Evolutionary conservation across 164 flowering plant species (phyloP).

Genomic region (Cinnamomum chago): DNA sequence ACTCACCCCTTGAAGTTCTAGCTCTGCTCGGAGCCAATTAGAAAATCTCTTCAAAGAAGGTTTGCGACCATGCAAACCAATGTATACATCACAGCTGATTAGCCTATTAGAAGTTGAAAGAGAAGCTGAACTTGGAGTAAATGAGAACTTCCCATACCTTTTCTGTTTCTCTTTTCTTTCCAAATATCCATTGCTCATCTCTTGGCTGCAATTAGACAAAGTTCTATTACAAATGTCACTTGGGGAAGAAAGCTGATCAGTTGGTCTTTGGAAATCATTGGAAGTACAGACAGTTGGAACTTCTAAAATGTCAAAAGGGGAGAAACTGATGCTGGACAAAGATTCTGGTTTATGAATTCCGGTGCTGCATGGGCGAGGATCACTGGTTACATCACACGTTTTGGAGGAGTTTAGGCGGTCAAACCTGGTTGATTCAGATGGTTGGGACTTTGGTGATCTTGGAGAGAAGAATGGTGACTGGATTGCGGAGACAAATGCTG

Average conservation of each 20-base stretch:
- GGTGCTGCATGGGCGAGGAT: conserved; percentile 23
- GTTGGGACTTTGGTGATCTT: conserved; percentile 51
- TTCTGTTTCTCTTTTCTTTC: conserved; percentile 37
- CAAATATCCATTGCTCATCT: conserved; percentile 27
- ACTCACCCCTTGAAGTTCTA: conserved; percentile 82
- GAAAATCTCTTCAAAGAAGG: conserved; percentile 68
- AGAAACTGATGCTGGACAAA: conserved; percentile 20
- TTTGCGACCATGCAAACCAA: conserved; percentile 83
- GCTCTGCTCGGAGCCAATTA: conserved; percentile 86
- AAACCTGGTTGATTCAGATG: conserved; percentile 35
- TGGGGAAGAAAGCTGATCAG: conserved; percentile 44
- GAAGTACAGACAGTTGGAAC: conserved; percentile 26
- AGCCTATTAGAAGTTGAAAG: conserved; percentile 41
- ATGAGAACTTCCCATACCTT: conserved; percentile 36
- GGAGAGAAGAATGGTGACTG: conserved; percentile 96
- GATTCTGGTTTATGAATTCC: conserved; percentile 29
- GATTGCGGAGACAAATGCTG: conserved; percentile 76
- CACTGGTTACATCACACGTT: conserved; percentile 13
- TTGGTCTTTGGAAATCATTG: conserved; percentile 28
- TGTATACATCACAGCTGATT: conserved; percentile 81
- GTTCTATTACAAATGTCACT: conserved; percentile 35
- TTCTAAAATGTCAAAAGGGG: conserved; percentile 23
- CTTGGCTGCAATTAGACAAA: conserved; percentile 32
- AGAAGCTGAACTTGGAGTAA: conserved; percentile 38
- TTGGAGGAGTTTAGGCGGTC: conserved; percentile 34